Percentiles rank a stretch among this genome's conserved stretches.
These are phyloP conservation scores for Fomitiporia mediterranea DNA, from an alignment of 1,284 basidiomycete species.

Conservation along the genomic window DNA sequence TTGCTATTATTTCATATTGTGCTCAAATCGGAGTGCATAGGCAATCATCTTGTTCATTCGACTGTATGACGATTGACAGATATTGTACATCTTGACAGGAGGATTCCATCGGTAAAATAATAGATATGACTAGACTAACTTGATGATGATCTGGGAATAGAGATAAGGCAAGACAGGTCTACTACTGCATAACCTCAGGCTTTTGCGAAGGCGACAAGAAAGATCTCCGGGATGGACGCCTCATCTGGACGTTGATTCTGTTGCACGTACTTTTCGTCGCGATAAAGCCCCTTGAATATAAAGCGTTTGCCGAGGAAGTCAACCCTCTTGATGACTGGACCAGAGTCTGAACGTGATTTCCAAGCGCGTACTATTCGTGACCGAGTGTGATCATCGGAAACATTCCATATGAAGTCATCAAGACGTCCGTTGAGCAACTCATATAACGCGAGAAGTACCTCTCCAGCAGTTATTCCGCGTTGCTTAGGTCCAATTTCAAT, in stretches of 20 bases:
- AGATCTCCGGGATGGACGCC: constrained; percentile 20
- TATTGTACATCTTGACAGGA: no score
- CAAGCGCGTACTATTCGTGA: constrained; percentile 20
- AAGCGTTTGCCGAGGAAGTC: constrained; percentile 23
- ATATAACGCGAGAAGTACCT: constrained; percentile 22
- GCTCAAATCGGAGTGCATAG: no score
- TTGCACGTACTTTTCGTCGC: constrained; percentile 17
- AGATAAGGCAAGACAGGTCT: no score
- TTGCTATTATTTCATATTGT: no score
- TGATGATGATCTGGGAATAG: no score
- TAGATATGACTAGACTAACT: no score
- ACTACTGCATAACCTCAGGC: constrained; percentile 27
- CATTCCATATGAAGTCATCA: constrained; percentile 21
- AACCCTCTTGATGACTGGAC: constrained; percentile 18
- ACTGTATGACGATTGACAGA: no score
- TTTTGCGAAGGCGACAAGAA: constrained; percentile 21
- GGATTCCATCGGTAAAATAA: no score
- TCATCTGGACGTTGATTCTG: constrained; percentile 20
- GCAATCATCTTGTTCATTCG: no score
- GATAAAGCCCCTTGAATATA: constrained; percentile 23
- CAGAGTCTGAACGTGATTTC: constrained; percentile 14
- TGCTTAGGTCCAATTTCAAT: constrained; percentile 21
- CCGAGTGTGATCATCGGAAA: constrained; percentile 20
- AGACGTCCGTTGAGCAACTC: constrained; percentile 20
- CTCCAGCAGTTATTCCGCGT: constrained; percentile 21